Base-by-base conservation (phyloP, 176 grass and related monocot genomes). In the Bothriochloa decipiens region DNA sequence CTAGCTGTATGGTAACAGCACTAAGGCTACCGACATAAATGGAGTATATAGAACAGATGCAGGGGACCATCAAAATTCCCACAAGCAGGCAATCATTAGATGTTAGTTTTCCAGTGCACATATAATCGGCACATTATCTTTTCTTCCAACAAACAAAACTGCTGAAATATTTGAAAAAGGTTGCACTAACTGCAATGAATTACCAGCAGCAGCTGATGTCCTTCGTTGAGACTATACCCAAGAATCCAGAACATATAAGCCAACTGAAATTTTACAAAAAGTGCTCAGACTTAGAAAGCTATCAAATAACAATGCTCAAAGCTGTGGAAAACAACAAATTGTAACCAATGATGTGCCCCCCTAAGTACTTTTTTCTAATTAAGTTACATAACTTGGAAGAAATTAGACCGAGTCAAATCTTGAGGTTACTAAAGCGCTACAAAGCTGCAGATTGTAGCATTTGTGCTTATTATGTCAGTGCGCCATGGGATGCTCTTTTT, bases 181-280 rank as follows among this genome's bases (percentile, higher is more conserved):
- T 25, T 69, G 13, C 55, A 47, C 10, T 6, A 71, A 84, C 60
- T 50, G n/a, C 42, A 41, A 77, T 86, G 11, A 70, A 78, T 69
- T 93, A 98, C 93, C 96, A 88, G 91, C 8, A 98, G 83, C 78
- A 87, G 64, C 45, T 82, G 61, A 87, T 89, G 90, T 68, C 87
- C 88, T 79, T 93, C 87, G 2, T 63, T 85, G 66, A 92, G 90
- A 69, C 80, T 80, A 61, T 92, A 92, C 66, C 90, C 90, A 79
- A 92, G 79, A 90, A 90, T 66, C 90, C 90, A 92, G 70, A 92
- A 92, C 87, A 92, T 92, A 86, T 83, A 92, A 18, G 90, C 60
- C 49, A 92, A 67, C 90, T 92, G 82, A 75, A 89, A 83, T 74
- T 72, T 85, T 37, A 53, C 20, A 91, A 32, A 36, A 78, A 33